These are phyloP conservation scores for Lactifluus subvellereus DNA, from an alignment of 768 basidiomycete species.

Conservation along the genomic window DNA sequence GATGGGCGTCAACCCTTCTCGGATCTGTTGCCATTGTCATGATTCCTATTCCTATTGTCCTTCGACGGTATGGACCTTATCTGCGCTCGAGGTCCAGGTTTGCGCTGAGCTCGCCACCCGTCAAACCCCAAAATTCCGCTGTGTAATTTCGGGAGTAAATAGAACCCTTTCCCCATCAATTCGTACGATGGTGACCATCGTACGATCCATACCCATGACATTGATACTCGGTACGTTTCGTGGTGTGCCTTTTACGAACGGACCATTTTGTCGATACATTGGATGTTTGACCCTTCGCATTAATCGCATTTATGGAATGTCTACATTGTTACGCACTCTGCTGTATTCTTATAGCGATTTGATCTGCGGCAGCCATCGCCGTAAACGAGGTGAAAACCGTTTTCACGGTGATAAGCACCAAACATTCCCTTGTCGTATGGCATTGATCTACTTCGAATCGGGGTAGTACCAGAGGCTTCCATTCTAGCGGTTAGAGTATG, in stretches of 20 bases:
- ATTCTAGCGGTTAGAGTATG: too few relatives aligned
- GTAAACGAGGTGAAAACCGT: too few relatives aligned
- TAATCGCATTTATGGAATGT: not conserved
- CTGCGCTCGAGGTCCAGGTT: slow-evolving; percentile 22
- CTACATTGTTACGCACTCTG: not conserved
- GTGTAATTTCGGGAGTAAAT: not conserved
- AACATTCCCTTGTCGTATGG: too few relatives aligned
- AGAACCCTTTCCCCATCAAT: not conserved
- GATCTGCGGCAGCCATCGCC: too few relatives aligned
- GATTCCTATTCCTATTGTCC: slow-evolving; percentile 37
- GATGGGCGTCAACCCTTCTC: slow-evolving; percentile 55
- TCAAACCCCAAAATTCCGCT: slow-evolving; percentile 2
- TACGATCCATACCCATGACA: not conserved
- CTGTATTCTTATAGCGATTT: too few relatives aligned
- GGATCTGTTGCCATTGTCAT: slow-evolving; percentile 46
- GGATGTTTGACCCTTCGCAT: not conserved
- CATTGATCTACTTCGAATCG: too few relatives aligned
- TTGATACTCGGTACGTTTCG: not conserved
- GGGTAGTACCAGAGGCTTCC: too few relatives aligned
- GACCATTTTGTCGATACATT: too few relatives aligned
- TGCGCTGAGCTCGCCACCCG: slow-evolving; percentile 1
- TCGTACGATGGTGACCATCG: not conserved
- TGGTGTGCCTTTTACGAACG: not conserved
- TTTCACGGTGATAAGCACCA: too few relatives aligned
- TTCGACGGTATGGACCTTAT: slow-evolving; percentile 25